These are phyloP conservation scores for Aspergillus hortae DNA, from an alignment of 2,329 filamentous ascomycete species.

Conservation along the genomic window DNA sequence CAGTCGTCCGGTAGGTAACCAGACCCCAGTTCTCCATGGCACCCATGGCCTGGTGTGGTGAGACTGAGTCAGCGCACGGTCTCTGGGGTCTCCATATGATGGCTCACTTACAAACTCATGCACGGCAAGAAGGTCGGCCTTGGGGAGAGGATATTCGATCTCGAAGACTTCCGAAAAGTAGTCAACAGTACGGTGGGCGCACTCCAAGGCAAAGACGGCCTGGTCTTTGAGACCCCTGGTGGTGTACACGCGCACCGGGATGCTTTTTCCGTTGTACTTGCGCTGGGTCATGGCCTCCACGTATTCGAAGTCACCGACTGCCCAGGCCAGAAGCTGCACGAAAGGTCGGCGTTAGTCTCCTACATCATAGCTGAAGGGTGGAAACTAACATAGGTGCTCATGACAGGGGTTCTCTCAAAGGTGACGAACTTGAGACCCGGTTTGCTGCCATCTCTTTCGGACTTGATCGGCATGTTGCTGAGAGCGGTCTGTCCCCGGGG, in stretches of 20 bases:
- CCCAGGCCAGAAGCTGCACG: conserved; percentile 82
- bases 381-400: conserved; percentile 71
- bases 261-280: conserved; percentile 83
- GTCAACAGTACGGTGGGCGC: conserved; percentile 90
- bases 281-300: conserved; percentile 87
- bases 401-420: conserved; percentile 80
- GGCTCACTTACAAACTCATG: conserved; percentile 74
- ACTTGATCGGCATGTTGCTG: conserved; percentile 92
- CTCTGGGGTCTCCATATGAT: neutral
- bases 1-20: conserved; percentile 92
- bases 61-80: conserved; percentile 31
- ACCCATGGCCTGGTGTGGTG: conserved; percentile 48
- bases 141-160: conserved; percentile 89
- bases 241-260: conserved; percentile 94
- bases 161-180: conserved; percentile 93
- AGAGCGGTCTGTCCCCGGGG: conserved; percentile 83
- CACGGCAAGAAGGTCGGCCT: conserved; percentile 84
- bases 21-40: conserved; percentile 98
- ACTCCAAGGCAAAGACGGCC: conserved; percentile 82
- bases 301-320: conserved; percentile 94
- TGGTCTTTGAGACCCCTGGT: conserved; percentile 92
- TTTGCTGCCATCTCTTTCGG: conserved; percentile 65
- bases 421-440: conserved; percentile 61
- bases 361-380: neutral
- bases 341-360: conserved; percentile 40